Conservation (phyloP, 2,329 filamentous ascomycete genomes). For the Ciborinia camelliae region DNA sequence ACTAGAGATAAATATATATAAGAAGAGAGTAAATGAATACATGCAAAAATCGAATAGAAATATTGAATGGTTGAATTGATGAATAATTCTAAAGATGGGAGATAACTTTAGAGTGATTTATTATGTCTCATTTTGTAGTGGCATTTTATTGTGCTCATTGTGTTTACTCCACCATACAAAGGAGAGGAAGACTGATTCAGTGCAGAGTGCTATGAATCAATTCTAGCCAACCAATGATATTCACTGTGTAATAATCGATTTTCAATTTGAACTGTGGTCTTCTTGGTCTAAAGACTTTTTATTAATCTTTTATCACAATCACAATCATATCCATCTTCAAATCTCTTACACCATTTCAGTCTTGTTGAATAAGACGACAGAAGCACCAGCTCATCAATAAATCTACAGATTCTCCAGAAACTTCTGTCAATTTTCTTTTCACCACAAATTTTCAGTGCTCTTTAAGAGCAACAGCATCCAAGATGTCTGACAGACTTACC, state of each 20-base stretch:
- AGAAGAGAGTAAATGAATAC: accelerated
- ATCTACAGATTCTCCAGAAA: neutral
- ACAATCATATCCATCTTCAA: neutral
- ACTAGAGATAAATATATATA: neutral
- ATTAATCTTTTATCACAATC: neutral
- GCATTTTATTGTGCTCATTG: neutral
- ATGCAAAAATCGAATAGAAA: neutral
- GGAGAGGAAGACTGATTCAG: neutral
- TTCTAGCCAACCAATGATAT: conserved; percentile 5
- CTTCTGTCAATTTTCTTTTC: neutral
- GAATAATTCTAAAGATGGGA: neutral
- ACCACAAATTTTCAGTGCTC: conserved; percentile 8
- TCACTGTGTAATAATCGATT: conserved; percentile 9
- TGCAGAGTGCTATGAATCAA: neutral
- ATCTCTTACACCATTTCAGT: neutral
- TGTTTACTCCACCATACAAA: too few relatives aligned
- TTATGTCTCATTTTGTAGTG: neutral
- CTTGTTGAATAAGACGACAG: neutral
- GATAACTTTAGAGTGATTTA: neutral
- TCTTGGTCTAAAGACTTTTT: neutral
- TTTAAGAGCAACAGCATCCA: conserved; percentile 17
- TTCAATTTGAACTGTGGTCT: neutral
- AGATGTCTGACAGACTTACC: conserved; percentile 91
- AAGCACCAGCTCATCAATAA: neutral
- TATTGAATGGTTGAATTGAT: neutral